phyloP scores from a whole-genome alignment of 2,329 filamentous ascomycete species.

The Pseudocercospora fuligena region DNA sequence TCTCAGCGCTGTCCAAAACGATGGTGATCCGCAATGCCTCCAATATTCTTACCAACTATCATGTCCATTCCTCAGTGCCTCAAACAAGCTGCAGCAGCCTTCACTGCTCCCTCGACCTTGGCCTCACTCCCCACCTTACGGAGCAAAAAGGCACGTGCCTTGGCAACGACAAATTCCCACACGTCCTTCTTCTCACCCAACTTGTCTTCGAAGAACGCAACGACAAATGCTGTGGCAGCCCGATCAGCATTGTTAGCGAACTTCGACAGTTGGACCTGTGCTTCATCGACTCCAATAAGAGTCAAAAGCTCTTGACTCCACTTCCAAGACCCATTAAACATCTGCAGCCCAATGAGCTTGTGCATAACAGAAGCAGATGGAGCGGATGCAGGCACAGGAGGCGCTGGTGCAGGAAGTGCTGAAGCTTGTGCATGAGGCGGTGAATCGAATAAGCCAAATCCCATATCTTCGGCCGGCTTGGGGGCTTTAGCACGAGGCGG shows the following conservation, averaged over 20 bases:
- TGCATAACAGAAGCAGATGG: constrained; percentile 40
- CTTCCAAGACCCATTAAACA: constrained; percentile 61
- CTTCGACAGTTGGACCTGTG: constrained; percentile 11
- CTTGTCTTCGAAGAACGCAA: constrained; percentile 57
- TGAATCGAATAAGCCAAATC: constrained; percentile 28
- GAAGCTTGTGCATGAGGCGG: not conserved
- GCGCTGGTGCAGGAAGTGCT: not conserved
- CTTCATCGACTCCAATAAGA: constrained; percentile 26
- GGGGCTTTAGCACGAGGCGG: too few relatives aligned
- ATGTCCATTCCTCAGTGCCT: too few relatives aligned
- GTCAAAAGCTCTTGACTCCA: constrained; percentile 40
- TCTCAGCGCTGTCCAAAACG: too few relatives aligned
- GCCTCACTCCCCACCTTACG: not conserved
- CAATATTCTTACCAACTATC: too few relatives aligned
- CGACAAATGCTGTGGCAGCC: constrained; percentile 48
- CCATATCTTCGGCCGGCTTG: constrained; percentile 28
- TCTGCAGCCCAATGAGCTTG: constrained; percentile 59
- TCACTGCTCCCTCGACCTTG: constrained; percentile 14
- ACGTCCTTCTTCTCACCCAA: constrained; percentile 55
- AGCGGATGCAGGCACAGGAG: not conserved
- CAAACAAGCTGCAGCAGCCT: too few relatives aligned
- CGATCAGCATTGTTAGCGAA: constrained; percentile 27
- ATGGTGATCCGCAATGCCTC: too few relatives aligned
- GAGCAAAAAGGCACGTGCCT: constrained; percentile 51
- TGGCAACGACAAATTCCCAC: constrained; percentile 69